Evolutionary conservation across 2,329 filamentous ascomycete species (phyloP).

Genomic region (Penicillium sp.): DNA sequence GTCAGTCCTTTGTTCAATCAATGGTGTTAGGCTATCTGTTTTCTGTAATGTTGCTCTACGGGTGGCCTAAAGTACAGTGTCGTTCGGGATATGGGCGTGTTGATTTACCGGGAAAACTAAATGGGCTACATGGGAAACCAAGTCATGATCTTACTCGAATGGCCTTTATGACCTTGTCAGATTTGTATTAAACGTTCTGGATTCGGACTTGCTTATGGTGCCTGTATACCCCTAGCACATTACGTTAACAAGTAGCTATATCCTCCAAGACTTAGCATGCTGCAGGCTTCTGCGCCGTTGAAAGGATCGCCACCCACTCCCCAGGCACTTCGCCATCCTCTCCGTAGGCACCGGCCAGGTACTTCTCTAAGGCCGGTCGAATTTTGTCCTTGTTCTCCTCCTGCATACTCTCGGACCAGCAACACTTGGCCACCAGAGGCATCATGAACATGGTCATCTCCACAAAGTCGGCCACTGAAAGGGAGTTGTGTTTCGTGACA

Average conservation of each 20-base stretch:
- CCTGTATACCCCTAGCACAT: not conserved
- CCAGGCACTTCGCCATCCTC: constrained; percentile 22
- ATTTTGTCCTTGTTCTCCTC: constrained; percentile 21
- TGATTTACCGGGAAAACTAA: constrained; percentile 27
- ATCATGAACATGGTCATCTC: constrained; percentile 25
- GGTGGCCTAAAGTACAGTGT: constrained; percentile 25
- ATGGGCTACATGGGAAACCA: constrained; percentile 25
- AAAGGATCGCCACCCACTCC: constrained; percentile 31
- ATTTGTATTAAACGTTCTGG: not conserved
- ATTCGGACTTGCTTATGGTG: not conserved
- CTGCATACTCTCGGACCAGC: constrained; percentile 33
- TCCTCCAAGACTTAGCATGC: not conserved
- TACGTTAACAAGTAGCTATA: not conserved
- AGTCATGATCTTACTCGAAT: constrained; percentile 20
- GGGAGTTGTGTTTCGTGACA: constrained; percentile 11
- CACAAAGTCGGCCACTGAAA: constrained; percentile 20
- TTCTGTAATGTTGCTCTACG: constrained; percentile 27
- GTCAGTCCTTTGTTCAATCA: constrained; percentile 21
- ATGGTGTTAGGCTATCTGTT: constrained; percentile 34
- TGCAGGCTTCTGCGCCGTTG: constrained; percentile 29
- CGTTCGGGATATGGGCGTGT: constrained; percentile 24
- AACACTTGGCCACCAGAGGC: constrained; percentile 19
- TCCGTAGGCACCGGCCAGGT: constrained; percentile 26
- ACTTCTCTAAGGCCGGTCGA: constrained; percentile 22
- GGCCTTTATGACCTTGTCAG: not conserved